Evolutionary conservation across 164 flowering plant species (phyloP).

Genomic region (Cinnamomum micranthum): DNA sequence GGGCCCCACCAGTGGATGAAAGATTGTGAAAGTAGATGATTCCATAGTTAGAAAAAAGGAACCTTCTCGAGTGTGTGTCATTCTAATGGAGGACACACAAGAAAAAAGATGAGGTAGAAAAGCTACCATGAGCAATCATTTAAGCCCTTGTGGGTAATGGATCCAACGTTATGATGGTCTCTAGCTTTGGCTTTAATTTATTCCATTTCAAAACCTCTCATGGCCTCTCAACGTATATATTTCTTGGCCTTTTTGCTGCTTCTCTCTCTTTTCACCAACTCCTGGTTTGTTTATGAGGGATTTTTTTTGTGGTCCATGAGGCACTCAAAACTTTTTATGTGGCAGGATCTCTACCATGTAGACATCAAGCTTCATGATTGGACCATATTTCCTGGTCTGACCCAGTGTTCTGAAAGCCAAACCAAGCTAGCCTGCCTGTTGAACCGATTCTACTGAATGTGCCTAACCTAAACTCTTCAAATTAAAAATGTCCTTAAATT

Average conservation of each 20-base stretch:
- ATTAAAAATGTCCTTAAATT: no score
- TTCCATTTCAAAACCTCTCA: not conserved
- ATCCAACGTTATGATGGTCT: constrained; percentile 2
- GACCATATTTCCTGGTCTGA: not conserved
- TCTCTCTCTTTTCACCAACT: not conserved
- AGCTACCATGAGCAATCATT: constrained; percentile 2
- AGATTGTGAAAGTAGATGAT: not conserved
- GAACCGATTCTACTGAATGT: no score
- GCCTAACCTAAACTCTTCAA: not conserved
- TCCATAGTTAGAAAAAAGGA: not conserved
- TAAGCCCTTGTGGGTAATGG: not conserved
- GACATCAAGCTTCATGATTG: not conserved
- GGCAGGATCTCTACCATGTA: not conserved
- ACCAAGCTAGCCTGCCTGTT: not conserved
- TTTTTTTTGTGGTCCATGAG: not conserved
- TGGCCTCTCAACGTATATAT: not conserved
- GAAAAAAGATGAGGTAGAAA: not conserved
- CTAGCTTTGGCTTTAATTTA: not conserved
- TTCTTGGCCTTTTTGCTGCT: not conserved
- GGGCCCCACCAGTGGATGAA: not conserved
- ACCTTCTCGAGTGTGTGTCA: not conserved
- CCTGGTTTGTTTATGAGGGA: not conserved
- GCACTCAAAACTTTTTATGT: not conserved
- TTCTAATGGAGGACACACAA: not conserved
- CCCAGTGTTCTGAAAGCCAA: no score